Conservation (phyloP, 2,329 filamentous ascomycete species). For the Aspergillus uvarum region DNA sequence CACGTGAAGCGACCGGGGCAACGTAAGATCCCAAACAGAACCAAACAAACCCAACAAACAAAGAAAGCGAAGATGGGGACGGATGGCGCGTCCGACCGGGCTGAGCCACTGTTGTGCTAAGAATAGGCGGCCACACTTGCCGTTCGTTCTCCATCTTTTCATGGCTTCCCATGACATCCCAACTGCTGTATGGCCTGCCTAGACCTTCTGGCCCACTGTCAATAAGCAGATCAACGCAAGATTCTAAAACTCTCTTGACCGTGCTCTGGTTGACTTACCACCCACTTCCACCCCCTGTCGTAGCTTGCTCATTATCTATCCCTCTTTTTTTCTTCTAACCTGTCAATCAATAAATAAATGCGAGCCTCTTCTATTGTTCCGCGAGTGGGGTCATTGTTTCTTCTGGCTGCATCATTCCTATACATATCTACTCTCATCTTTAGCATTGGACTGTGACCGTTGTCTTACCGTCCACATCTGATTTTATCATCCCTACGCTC, state of each 20-base stretch:
- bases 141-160: slow-evolving; percentile 11
- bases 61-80: background rate
- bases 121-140: slow-evolving; percentile 18
- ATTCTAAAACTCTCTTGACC: slow-evolving; percentile 6
- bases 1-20: background rate
- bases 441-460: background rate
- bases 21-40: background rate
- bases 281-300: background rate
- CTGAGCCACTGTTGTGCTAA: slow-evolving; percentile 14
- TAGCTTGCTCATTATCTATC: background rate
- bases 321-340: background rate
- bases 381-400: slow-evolving; percentile 4
- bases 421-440: background rate
- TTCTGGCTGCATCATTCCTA: background rate
- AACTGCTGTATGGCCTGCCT: background rate
- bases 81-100: slow-evolving; percentile 6
- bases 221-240: slow-evolving; percentile 13
- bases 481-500: background rate
- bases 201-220: slow-evolving; percentile 5
- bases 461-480: background rate
- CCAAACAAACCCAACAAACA: slow-evolving; percentile 1
- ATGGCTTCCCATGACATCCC: no score
- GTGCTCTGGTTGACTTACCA: background rate
- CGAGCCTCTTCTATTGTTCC: background rate
- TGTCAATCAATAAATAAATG: background rate